Conservation (phyloP, 495 filamentous ascomycete genomes). For the Neurospora sp. region DNA sequence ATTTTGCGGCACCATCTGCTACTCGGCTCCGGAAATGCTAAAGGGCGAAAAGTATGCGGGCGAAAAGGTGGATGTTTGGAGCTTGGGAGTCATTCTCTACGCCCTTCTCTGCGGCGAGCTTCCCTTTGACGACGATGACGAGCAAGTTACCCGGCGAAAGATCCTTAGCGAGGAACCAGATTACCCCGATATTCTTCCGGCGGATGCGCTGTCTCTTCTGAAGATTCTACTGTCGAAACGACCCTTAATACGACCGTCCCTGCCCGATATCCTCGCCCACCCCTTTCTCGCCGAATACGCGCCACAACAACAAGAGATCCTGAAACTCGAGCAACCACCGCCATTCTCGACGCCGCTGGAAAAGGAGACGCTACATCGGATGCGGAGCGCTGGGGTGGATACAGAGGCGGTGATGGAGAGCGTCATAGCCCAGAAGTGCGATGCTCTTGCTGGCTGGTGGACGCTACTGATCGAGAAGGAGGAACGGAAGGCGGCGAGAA, state of each 20-base stretch:
- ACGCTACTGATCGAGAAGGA: constrained; percentile 91
- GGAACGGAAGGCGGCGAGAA: constrained; percentile 72
- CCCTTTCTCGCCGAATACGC: constrained; percentile 85
- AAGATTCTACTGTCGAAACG: constrained; percentile 76
- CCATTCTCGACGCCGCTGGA: constrained; percentile 84
- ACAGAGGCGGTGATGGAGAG: constrained; percentile 92
- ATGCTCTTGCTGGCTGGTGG: constrained; percentile 93
- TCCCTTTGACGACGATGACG: constrained; percentile 92
- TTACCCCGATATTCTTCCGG: constrained; percentile 69
- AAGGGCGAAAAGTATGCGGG: constrained; percentile 97
- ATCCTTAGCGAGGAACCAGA: constrained; percentile 77
- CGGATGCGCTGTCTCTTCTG: constrained; percentile 66
- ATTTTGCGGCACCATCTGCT: constrained; percentile 95
- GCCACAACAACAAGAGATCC: constrained; percentile 77
- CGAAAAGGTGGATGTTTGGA: constrained; percentile 98
- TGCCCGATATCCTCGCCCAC: constrained; percentile 82
- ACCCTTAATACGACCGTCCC: constrained; percentile 68
- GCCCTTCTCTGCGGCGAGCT: constrained; percentile 86
- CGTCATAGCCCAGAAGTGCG: constrained; percentile 80
- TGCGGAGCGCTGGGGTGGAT: constrained; percentile 91
- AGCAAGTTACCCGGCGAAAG: constrained; percentile 69
- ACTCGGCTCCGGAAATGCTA: constrained; percentile 96
- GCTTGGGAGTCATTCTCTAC: constrained; percentile 90
- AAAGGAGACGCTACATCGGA: constrained; percentile 82
- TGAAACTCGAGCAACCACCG: constrained; percentile 72